Percentiles rank a stretch among this genome's conserved stretches.
Conservation (phyloP, 108 stramenopile genomes). For the Epithemia pelagica region DNA sequence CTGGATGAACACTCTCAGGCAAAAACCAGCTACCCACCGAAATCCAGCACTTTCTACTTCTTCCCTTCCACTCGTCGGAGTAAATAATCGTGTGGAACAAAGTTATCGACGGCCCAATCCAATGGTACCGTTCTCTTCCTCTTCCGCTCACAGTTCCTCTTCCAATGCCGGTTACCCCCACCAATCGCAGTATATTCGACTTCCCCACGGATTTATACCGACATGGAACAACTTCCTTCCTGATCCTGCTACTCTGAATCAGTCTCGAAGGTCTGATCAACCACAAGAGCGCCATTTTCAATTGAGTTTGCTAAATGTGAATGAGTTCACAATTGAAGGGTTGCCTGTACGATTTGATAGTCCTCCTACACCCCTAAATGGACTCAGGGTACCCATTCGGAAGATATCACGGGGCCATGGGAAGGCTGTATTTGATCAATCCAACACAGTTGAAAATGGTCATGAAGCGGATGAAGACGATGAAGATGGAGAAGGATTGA, state of each 20-base stretch:
- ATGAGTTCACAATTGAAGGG: conserved; percentile 68
- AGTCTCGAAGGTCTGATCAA: neutral
- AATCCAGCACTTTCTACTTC: too few species aligned
- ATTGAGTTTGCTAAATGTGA: conserved; percentile 58
- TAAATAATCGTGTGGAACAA: too few species aligned
- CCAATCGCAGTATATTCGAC: conserved; percentile 9
- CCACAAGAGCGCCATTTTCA: conserved; percentile 12
- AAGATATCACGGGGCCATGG: conserved; percentile 55
- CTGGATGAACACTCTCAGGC: too few species aligned
- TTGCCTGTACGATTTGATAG: conserved; percentile 22
- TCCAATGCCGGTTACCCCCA: too few species aligned
- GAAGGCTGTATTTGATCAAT: conserved; percentile 20
- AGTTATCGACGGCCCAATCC: too few species aligned
- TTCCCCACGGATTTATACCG: conserved; percentile 15
- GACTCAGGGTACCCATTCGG: conserved; percentile 52
- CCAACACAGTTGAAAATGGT: conserved; percentile 29
- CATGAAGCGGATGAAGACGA: conserved; percentile 20
- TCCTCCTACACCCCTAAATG: conserved; percentile 25
- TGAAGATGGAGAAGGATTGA: neutral
- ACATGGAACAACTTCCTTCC: conserved; percentile 23
- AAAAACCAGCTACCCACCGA: too few species aligned
- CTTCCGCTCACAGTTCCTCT: too few species aligned
- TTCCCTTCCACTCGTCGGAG: too few species aligned
- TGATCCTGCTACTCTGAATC: neutral
- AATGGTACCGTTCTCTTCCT: too few species aligned